These are phyloP conservation scores for Primulina eburnea DNA, from an alignment of 257 asterid species.

Conservation along the genomic window DNA sequence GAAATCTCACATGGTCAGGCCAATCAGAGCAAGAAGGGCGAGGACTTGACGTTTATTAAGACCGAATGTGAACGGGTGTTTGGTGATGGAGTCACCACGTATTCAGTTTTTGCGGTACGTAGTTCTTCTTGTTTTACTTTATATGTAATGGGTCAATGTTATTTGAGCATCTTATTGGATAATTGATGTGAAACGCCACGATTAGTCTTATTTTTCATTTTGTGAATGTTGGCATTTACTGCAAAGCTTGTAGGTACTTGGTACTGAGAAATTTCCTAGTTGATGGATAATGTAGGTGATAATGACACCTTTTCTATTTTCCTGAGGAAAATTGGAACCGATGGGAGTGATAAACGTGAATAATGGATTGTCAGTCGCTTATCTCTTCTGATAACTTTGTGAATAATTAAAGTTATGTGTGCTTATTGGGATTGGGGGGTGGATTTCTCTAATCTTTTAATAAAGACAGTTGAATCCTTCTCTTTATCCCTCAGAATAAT, in stretches of 20 bases:
- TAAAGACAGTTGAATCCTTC: background rate
- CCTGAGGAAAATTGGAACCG: background rate
- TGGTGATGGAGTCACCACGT: slow-evolving; percentile 91
- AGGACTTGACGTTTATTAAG: slow-evolving; percentile 81
- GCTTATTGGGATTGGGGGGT: background rate
- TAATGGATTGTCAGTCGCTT: background rate
- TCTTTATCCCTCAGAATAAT: slow-evolving; percentile 2
- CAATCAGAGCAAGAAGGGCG: slow-evolving; percentile 93
- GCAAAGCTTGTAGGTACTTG: slow-evolving; percentile 1
- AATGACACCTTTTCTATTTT: background rate
- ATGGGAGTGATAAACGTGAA: background rate
- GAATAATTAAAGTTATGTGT: background rate
- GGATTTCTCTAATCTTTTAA: background rate
- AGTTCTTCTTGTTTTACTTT: background rate
- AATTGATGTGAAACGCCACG: background rate
- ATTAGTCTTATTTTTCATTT: slow-evolving; percentile 2
- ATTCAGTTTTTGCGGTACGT: slow-evolving; percentile 81
- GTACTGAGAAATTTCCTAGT: background rate
- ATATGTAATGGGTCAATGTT: slow-evolving; percentile 2
- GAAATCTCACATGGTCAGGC: slow-evolving; percentile 80
- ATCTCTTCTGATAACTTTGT: background rate
- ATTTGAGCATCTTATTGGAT: slow-evolving; percentile 23
- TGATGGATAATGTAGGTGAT: background rate
- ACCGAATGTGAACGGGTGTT: slow-evolving; percentile 77
- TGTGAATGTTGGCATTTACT: slow-evolving; percentile 14